phyloP scores from a whole-genome alignment of 192 early-diverging fungal species.

The Coemansia sp. region DNA sequence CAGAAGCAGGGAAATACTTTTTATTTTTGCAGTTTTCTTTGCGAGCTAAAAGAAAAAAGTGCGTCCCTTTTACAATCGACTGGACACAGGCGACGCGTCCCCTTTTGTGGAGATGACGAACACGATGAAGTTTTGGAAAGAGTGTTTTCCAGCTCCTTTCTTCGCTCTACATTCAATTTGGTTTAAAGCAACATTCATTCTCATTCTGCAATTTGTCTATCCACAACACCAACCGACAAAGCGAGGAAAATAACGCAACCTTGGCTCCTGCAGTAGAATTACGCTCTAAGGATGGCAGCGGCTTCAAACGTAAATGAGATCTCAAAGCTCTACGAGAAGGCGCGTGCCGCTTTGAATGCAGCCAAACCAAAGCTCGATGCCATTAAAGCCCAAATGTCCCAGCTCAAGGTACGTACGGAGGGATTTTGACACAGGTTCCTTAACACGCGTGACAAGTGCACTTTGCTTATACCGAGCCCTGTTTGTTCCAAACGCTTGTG shows the following conservation, averaged over 20 bases:
- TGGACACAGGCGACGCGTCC: neutral
- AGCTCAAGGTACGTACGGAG: slow-evolving; percentile 40
- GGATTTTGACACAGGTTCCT: neutral
- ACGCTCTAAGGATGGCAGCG: slow-evolving; percentile 9
- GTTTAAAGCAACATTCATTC: neutral
- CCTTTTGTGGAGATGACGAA: too few relatives aligned
- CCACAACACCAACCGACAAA: neutral
- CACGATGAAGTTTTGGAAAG: too few relatives aligned
- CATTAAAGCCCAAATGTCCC: slow-evolving; percentile 38
- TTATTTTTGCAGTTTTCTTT: neutral
- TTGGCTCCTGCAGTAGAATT: neutral
- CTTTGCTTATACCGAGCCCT: neutral
- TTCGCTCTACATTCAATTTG: neutral
- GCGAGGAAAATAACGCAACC: neutral
- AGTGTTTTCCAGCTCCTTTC: too few relatives aligned
- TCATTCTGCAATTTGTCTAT: neutral
- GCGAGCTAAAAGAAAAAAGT: neutral
- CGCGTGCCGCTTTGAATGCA: slow-evolving; percentile 35
- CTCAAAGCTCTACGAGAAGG: slow-evolving; percentile 26
- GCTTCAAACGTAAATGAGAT: slow-evolving; percentile 2
- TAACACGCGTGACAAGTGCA: neutral
- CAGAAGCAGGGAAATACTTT: neutral
- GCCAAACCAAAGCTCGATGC: slow-evolving; percentile 43
- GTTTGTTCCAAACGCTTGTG: neutral
- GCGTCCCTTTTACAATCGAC: neutral